phyloP scores from a whole-genome alignment of 768 basidiomycete species.

The Chalciporus pseudorubinellus region DNA sequence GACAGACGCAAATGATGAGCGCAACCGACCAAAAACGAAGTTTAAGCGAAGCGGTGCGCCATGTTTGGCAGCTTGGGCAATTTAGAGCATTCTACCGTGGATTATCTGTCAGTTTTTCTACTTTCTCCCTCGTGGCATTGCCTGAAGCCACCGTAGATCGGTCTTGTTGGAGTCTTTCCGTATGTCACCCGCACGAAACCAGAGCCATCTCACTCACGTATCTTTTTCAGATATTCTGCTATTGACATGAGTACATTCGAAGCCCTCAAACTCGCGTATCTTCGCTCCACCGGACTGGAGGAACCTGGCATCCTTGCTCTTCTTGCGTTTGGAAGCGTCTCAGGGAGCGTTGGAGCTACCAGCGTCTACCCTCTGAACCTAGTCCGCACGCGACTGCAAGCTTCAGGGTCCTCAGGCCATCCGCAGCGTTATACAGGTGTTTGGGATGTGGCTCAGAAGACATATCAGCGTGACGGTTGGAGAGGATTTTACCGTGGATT shows the following conservation, averaged over 20 bases:
- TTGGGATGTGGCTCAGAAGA: constrained; percentile 77
- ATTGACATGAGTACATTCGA: constrained; percentile 99
- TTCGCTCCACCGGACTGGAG: constrained; percentile 79
- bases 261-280: constrained; percentile 88
- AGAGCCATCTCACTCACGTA: neutral
- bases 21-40: constrained; percentile 61
- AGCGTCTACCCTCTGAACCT: constrained; percentile 92
- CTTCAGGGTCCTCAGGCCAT: constrained; percentile 93
- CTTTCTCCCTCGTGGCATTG: constrained; percentile 6
- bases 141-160: constrained; percentile 57
- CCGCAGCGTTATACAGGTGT: constrained; percentile 90
- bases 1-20: constrained; percentile 95
- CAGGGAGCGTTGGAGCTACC: constrained; percentile 90
- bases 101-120: constrained; percentile 65
- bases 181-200: constrained; percentile 34
- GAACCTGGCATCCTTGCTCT: constrained; percentile 88
- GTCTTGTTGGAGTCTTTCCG: constrained; percentile 96
- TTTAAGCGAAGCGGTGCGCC: constrained; percentile 59
- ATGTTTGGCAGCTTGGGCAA: constrained; percentile 78
- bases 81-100: constrained; percentile 88
- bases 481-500: constrained; percentile 92
- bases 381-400: constrained; percentile 92
- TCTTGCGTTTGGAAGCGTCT: constrained; percentile 88
- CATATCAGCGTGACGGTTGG: constrained; percentile 85
- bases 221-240: constrained; percentile 66